Evolutionary conservation across 1,139 yeast genomes (phyloP).

Genomic region (Sugiyamaella novakii): DNA sequence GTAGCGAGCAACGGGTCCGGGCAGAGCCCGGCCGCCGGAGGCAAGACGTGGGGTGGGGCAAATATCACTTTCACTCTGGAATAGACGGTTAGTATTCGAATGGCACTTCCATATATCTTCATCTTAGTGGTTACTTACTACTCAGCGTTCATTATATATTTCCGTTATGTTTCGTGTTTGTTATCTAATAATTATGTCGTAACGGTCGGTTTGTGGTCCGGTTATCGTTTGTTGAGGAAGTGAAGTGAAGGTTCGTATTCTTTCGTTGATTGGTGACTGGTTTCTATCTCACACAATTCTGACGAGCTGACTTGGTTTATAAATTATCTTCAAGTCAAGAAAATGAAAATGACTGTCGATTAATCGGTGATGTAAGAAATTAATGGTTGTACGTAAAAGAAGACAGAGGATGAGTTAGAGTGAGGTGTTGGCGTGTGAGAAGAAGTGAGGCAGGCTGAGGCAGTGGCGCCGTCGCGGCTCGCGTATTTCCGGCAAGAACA

Average conservation of each 20-base stretch:
- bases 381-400: background rate
- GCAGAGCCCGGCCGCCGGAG: background rate
- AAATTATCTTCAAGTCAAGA: too few species aligned
- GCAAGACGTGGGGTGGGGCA: background rate
- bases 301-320: too few species aligned
- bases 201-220: background rate
- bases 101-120: too few species aligned
- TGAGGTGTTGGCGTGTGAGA: too few species aligned
- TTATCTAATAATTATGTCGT: background rate
- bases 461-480: too few species aligned
- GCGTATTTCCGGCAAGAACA: too few species aligned
- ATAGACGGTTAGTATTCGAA: background rate
- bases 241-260: too few species aligned
- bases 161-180: background rate
- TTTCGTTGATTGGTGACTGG: too few species aligned
- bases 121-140: background rate
- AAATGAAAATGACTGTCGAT: background rate
- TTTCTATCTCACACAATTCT: too few species aligned
- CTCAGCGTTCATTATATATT: conserved; percentile 9
- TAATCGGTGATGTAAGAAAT: conserved; percentile 7
- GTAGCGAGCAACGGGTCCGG: too few species aligned
- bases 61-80: background rate
- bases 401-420: too few species aligned
- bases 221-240: background rate
- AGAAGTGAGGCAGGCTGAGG: too few species aligned